Conservation (phyloP, 257 asterid genomes). For the Prunella vulgaris region DNA sequence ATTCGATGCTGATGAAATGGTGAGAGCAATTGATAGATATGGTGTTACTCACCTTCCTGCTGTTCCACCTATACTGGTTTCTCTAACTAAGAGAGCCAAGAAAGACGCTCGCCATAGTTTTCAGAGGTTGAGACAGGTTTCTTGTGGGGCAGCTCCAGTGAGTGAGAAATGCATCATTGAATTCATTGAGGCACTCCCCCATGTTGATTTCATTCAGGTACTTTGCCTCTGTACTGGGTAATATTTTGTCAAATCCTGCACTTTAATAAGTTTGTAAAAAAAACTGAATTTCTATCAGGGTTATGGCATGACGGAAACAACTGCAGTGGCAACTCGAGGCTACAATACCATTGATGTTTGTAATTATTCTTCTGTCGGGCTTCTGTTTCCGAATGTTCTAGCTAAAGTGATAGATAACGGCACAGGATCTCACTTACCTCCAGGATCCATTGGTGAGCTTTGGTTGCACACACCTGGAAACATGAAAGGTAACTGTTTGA, state of each 20-base stretch:
- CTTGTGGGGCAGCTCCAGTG: conserved; percentile 78
- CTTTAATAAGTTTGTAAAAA: neutral
- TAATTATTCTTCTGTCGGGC: conserved; percentile 63
- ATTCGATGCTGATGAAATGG: conserved; percentile 62
- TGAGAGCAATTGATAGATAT: conserved; percentile 50
- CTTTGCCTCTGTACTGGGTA: neutral
- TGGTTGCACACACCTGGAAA: conserved; percentile 72
- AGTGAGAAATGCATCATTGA: conserved; percentile 42
- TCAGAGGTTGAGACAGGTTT: conserved; percentile 66
- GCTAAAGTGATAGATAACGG: conserved; percentile 76
- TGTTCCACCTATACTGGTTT: conserved; percentile 62
- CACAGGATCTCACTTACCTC: conserved; percentile 56
- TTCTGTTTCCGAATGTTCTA: conserved; percentile 56
- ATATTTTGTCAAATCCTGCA: neutral
- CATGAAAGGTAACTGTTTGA: conserved; percentile 61
- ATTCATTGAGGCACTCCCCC: conserved; percentile 49
- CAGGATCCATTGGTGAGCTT: conserved; percentile 74
- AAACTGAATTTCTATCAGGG: conserved; percentile 44
- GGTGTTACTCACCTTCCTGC: conserved; percentile 60
- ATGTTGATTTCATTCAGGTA: conserved; percentile 83
- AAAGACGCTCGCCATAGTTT: conserved; percentile 22
- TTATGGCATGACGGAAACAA: conserved; percentile 83
- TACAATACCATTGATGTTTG: conserved; percentile 36
- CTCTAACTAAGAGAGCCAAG: conserved; percentile 50
- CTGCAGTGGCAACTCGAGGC: conserved; percentile 73